Base-by-base conservation (phyloP, 2,329 filamentous ascomycete species). In the Ophiostoma novo-ulmi region DNA sequence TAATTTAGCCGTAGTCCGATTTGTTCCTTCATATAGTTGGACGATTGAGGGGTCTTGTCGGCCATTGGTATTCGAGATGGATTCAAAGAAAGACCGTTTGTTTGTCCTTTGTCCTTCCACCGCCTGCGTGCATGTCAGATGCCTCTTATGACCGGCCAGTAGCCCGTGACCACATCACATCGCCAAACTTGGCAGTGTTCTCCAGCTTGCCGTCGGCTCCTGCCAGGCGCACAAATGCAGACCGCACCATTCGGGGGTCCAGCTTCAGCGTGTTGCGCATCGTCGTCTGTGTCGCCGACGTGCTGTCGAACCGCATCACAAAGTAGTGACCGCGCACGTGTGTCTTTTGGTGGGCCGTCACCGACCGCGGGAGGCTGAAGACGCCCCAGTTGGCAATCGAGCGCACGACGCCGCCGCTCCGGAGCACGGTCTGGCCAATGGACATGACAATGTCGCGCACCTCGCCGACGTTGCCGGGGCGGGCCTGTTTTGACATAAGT, bases 371-470 rank as follows among this genome's bases (percentile, higher is more conserved):
- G 22, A 99, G 90, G 67, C 90, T 85, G 82, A 95, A 97, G 75
- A 91, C 87, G 78, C 95, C 95, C 95, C 95, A 99, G 85, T 99
- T 99, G 75, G 90, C 90, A 78, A 97, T 86, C 78, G 93, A 93
- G 76, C 95, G 93, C 78, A 99, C 88, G 71, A 97, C 94, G 80
- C 95, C 95, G 79, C 91, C 91, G 75, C 89, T 87, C 76, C 87
- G 86, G 77, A 99, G 91, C 78, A 99, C 86, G 74, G 94, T 87
- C 75, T 89, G 88, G 76, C 94, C 94, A 74, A 93, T 88, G 70
- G 92, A 92, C 77, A 90, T 88, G 79, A 93, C 93, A 81, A 98
- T 96, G 85, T 98, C 94, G 88, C 94, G 96, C 77, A 97, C 94
- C 85, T 98, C 94, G 79, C 85, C 84, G 79, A 97, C 83, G 82